These are phyloP conservation scores for Talaromyces pinophilus DNA, from an alignment of 2,329 filamentous ascomycete genomes.

Conservation along the genomic window DNA sequence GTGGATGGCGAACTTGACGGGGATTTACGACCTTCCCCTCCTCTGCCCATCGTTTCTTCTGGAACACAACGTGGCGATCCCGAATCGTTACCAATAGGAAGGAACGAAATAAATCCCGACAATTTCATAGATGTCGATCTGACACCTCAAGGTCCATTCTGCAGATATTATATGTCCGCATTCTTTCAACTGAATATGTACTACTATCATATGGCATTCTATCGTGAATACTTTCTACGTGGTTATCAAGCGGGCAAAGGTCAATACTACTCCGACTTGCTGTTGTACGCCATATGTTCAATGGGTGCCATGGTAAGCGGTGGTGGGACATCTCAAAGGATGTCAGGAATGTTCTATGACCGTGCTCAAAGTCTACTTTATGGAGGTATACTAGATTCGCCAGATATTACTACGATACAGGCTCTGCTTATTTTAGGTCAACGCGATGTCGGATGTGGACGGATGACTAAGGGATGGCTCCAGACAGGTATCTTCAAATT, in stretches of 20 bases:
- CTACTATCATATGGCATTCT: slow-evolving; percentile 11
- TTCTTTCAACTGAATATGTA: slow-evolving; percentile 7
- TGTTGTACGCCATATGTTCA: neutral
- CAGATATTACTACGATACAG: slow-evolving; percentile 11
- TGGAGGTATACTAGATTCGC: neutral
- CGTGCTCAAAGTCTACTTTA: neutral
- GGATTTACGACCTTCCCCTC: slow-evolving; percentile 3
- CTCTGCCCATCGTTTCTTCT: neutral
- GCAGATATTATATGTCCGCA: neutral
- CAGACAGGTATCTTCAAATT: neutral
- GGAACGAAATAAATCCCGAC: neutral
- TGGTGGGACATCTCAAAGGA: neutral
- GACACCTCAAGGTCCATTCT: neutral
- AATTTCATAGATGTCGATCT: neutral
- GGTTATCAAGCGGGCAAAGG: slow-evolving; percentile 5
- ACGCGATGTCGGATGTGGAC: slow-evolving; percentile 6
- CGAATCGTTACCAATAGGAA: neutral
- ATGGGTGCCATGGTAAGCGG: neutral
- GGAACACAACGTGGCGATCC: neutral
- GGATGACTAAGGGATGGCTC: neutral
- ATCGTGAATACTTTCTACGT: slow-evolving; percentile 13
- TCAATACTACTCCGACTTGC: slow-evolving; percentile 7
- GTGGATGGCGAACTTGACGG: slow-evolving; percentile 3
- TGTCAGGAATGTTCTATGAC: neutral
- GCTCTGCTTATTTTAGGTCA: slow-evolving; percentile 2